Evolutionary conservation across 2,329 filamentous ascomycete genomes (phyloP).

Genomic region (Myriosclerotinia duriaeana): DNA sequence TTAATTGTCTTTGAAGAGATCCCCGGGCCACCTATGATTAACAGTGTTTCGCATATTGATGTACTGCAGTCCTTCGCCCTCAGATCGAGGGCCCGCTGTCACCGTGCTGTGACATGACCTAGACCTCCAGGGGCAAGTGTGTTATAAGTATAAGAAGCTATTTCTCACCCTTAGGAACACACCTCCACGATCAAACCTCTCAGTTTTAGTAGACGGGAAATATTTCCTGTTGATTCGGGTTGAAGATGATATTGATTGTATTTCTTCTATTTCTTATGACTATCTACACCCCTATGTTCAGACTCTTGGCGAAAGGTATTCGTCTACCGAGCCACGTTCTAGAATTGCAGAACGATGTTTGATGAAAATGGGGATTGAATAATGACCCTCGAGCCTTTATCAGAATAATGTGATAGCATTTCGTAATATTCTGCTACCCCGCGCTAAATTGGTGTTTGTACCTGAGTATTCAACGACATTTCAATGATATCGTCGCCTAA

Average conservation of each 20-base stretch:
- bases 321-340: conserved; percentile 9
- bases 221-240: neutral
- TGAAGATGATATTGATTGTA: neutral
- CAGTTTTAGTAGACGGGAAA: neutral
- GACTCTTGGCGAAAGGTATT: conserved; percentile 16
- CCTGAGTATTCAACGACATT: neutral
- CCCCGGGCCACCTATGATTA: neutral
- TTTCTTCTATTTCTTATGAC: conserved; percentile 8
- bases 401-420: neutral
- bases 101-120: conserved; percentile 8
- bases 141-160: neutral
- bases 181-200: neutral
- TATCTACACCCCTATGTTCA: conserved; percentile 13
- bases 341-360: neutral
- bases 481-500: conserved; percentile 42
- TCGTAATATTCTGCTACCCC: neutral
- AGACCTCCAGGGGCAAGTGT: neutral
- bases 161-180: neutral
- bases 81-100: neutral
- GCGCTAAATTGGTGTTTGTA: conserved; percentile 8
- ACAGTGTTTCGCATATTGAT: conserved; percentile 7
- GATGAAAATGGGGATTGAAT: neutral
- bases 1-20: conserved; percentile 4
- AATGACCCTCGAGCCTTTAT: neutral
- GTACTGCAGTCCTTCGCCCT: neutral